A percentile compares a stretch with the other conserved stretches of the same genome.
These are phyloP conservation scores for Auxenochlorella pyrenoidosa DNA, from an alignment of 139 green algal genomes.

Conservation along the genomic window DNA sequence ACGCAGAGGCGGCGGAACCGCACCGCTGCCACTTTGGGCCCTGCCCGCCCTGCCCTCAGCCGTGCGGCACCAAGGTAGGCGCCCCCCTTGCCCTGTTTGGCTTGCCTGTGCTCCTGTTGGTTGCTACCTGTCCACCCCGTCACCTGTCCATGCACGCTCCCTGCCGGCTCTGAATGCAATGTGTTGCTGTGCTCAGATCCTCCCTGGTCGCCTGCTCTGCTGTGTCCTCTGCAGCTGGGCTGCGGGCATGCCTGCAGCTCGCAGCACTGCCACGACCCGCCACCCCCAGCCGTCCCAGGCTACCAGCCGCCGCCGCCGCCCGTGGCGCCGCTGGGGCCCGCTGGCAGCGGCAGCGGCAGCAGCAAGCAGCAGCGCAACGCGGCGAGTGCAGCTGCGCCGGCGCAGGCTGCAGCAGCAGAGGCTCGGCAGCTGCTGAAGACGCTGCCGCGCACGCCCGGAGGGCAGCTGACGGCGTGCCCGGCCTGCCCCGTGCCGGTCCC, in stretches of 20 bases:
- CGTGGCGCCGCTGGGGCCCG: not conserved
- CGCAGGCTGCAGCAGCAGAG: conserved; percentile 38
- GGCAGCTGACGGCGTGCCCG: conserved; percentile 52
- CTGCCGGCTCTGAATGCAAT: not conserved
- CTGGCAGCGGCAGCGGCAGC: conserved; percentile 31
- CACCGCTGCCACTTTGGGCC: conserved; percentile 87
- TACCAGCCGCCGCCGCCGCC: conserved; percentile 62
- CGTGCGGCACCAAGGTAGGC: conserved; percentile 57
- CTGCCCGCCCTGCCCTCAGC: conserved; percentile 77
- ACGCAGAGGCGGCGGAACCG: conserved; percentile 47
- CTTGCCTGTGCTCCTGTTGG: no score
- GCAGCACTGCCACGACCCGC: conserved; percentile 70
- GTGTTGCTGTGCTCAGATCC: not conserved
- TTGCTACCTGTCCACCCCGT: no score
- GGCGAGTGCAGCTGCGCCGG: conserved; percentile 18
- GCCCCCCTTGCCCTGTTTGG: not conserved
- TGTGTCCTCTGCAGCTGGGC: conserved; percentile 33
- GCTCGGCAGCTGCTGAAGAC: not conserved
- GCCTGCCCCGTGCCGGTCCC: conserved; percentile 59
- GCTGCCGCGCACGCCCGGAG: not conserved
- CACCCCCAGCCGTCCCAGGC: conserved; percentile 53
- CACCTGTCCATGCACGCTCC: no score
- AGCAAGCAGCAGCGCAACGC: not conserved
- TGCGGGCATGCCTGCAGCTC: conserved; percentile 72
- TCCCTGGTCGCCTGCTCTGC: not conserved